Evolutionary conservation across 179 eudicot species (phyloP).

Genomic region (Gypsophila paniculata): DNA sequence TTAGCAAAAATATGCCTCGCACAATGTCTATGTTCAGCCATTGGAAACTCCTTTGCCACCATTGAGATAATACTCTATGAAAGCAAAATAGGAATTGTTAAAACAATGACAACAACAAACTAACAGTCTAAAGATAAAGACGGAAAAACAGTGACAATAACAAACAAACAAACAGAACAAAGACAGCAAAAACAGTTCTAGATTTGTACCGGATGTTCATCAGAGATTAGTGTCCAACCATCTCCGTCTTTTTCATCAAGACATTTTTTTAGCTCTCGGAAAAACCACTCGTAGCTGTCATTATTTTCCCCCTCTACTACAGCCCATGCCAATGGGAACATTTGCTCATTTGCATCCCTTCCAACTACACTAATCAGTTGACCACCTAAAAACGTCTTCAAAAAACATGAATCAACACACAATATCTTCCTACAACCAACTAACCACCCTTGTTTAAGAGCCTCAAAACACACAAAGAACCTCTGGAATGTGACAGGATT

Average conservation of each 20-base stretch:
- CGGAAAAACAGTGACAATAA: neutral
- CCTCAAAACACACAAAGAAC: conserved; percentile 1
- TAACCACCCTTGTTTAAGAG: neutral
- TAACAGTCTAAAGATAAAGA: too few relatives aligned
- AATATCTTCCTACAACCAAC: neutral
- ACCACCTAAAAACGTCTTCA: conserved; percentile 10
- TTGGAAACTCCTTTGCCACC: neutral
- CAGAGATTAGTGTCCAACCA: conserved; percentile 2
- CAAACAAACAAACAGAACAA: neutral
- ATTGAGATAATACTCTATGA: neutral
- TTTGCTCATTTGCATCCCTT: conserved; percentile 2
- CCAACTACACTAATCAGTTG: neutral
- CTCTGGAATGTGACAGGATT: neutral
- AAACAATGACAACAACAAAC: too few relatives aligned
- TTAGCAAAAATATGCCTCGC: conserved; percentile 5
- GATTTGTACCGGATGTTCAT: neutral
- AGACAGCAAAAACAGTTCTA: neutral
- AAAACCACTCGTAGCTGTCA: conserved; percentile 2
- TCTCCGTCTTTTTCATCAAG: neutral
- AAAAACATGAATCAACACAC: neutral
- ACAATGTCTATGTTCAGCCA: conserved; percentile 4
- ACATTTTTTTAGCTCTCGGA: neutral
- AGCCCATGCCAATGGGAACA: conserved; percentile 16
- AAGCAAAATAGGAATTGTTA: too few relatives aligned
- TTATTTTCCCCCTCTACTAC: conserved; percentile 8